These are phyloP conservation scores for Hygrophorus pudorinus DNA, from an alignment of 768 basidiomycete species.

Conservation along the genomic window DNA sequence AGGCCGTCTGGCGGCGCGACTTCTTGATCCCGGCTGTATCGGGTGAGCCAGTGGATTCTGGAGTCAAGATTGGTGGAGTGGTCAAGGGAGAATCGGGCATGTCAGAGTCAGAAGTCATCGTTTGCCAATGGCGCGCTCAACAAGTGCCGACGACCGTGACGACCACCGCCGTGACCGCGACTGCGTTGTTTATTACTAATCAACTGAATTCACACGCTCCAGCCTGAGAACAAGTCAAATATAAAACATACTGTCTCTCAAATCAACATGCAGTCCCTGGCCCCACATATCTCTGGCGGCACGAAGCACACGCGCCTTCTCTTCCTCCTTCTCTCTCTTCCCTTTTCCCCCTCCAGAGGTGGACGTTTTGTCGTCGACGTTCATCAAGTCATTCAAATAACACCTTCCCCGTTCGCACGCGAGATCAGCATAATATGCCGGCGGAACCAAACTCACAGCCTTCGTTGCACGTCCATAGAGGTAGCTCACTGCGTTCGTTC, in stretches of 20 bases:
- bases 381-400: conserved; percentile 64
- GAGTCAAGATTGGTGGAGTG: conserved; percentile 47
- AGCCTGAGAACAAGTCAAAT: too few relatives aligned
- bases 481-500: conserved; percentile 60
- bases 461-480: conserved; percentile 78
- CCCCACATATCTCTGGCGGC: conserved; percentile 44
- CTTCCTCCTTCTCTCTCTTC: conserved; percentile 27
- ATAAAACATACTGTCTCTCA: conserved; percentile 68
- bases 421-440: conserved; percentile 75
- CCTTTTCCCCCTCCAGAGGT: conserved; percentile 20
- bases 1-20: conserved; percentile 58
- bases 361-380: conserved; percentile 37
- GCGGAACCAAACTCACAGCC: conserved; percentile 71
- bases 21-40: conserved; percentile 29
- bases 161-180: too few relatives aligned
- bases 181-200: too few relatives aligned
- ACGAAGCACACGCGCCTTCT: conserved; percentile 26
- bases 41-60: conserved; percentile 33
- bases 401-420: conserved; percentile 74
- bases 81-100: conserved; percentile 28
- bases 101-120: conserved; percentile 14
- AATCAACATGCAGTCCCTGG: conserved; percentile 42
- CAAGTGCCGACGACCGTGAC: too few relatives aligned
- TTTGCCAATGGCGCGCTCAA: too few relatives aligned
- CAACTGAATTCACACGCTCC: too few relatives aligned